These are phyloP conservation scores for Hericium coralloides DNA, from an alignment of 768 basidiomycete species.

Conservation along the genomic window DNA sequence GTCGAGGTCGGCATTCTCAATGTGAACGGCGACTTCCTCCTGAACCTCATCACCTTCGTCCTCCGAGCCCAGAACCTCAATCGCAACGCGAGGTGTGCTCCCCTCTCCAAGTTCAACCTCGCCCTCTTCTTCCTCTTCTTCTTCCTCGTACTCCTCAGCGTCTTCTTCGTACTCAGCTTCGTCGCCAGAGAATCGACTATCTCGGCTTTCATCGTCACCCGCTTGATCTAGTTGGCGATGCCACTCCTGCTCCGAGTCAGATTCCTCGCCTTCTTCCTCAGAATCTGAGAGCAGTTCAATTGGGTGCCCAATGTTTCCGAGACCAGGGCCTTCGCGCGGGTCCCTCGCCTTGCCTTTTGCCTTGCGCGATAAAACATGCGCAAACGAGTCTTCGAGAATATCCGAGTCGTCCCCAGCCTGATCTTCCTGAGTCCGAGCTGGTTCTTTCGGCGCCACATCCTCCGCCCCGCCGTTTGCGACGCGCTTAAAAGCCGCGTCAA, in stretches of 20 bases:
- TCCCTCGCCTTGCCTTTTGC: constrained; percentile 48
- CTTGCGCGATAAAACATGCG: constrained; percentile 39
- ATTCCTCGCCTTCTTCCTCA: constrained; percentile 18
- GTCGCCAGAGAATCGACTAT: constrained; percentile 14
- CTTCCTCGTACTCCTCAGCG: constrained; percentile 9
- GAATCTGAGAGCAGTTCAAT: constrained; percentile 36
- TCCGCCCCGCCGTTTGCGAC: background rate
- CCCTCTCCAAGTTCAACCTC: constrained; percentile 30
- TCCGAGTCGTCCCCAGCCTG: constrained; percentile 23
- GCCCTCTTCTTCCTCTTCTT: constrained; percentile 7
- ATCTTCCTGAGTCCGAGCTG: constrained; percentile 20
- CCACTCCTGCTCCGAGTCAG: constrained; percentile 15
- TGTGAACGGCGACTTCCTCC: constrained; percentile 34
- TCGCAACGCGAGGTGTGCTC: constrained; percentile 24
- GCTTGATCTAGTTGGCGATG: constrained; percentile 18
- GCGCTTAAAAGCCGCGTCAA: background rate
- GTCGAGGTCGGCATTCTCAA: background rate
- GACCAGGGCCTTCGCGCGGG: constrained; percentile 48
- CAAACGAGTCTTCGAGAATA: constrained; percentile 45
- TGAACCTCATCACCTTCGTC: constrained; percentile 27
- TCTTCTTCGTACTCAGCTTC: constrained; percentile 20
- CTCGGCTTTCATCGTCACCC: constrained; percentile 16
- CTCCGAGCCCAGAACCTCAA: background rate
- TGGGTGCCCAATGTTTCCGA: constrained; percentile 33
- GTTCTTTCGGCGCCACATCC: background rate